These are phyloP conservation scores for Cyberlindnera amylophila DNA, from an alignment of 805 yeast genomes.

Conservation along the genomic window DNA sequence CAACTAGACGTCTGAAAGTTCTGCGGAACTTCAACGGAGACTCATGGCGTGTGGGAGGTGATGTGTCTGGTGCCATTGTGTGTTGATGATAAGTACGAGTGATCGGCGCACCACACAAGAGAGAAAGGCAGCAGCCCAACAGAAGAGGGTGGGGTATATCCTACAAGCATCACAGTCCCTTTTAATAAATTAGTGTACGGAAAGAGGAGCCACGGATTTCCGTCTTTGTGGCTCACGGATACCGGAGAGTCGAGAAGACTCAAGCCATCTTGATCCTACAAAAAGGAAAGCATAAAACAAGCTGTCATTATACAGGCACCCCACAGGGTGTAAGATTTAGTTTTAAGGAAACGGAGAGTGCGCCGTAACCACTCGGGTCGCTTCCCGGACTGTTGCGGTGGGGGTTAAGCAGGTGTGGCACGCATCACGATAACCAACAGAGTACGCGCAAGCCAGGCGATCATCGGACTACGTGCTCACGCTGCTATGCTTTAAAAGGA, in stretches of 20 bases:
- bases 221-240: not conserved
- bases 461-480: not conserved
- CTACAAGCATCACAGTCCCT: not conserved
- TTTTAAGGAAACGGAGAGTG: not conserved
- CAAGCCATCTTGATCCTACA: too few species aligned
- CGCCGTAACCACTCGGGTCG: slow-evolving; percentile 1
- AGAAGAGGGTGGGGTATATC: too few species aligned
- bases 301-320: too few species aligned
- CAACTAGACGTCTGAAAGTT: not conserved
- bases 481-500: not conserved
- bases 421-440: slow-evolving; percentile 2
- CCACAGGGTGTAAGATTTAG: too few species aligned
- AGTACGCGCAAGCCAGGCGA: not conserved
- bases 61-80: not conserved
- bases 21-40: slow-evolving; percentile 1
- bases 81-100: not conserved
- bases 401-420: not conserved
- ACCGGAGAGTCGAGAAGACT: too few species aligned
- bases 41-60: not conserved
- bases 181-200: too few species aligned
- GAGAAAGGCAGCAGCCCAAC: too few species aligned
- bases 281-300: too few species aligned
- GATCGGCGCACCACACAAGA: not conserved
- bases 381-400: not conserved
- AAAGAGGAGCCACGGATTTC: not conserved